Evolutionary conservation across 768 basidiomycete genomes (phyloP), one percentile per base, ranked within the genome.

Genomic region (Boletus barrowsii): DNA sequence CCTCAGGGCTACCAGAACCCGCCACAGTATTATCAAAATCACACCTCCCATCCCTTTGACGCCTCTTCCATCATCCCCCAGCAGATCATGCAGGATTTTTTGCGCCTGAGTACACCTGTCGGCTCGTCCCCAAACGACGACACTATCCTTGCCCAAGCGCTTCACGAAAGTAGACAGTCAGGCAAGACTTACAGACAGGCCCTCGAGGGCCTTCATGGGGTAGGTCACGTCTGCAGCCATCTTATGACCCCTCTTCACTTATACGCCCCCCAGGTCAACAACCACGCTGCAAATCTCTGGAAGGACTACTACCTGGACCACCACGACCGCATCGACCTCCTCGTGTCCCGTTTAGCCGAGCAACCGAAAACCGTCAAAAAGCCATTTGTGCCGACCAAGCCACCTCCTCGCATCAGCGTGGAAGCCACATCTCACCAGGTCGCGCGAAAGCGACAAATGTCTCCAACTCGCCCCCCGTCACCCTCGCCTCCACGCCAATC

Each of bases 301-400:
- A 90, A 89, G 63, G 88, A 90, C 61, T 88, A 88, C 64, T 90
- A 86, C 60, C 76, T 90, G 15, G 86, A 88, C 53, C 78, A 89
- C 62, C 83, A 80, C 54, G 75, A 78, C 48, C 79, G 82, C 40
- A 72, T 90, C 35, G 83, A 88, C 71, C 20, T 68, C 48, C 66
- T 64, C 30, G 60, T 70, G 47, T 63, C 65, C 48, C 62, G 58
- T 55, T 51, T 64, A 29, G 33, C 42, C 5, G 64, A 61, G 14
- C 63, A 63, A 52, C 64, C 66, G 30, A 72, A 59, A 53, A 65
- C 66, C 8, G 60, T 67, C 47, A 68, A 72, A 45, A 73, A 70
- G 29, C 71, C 69, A 3, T 42, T 64, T 17, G 57, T 62, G 7
- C 32, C 53, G 22, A 47, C n/a, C 43, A 60, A 55, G 37, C 22